Percentiles rank a stretch among this genome's conserved stretches.
phyloP scores from a whole-genome alignment of 73 alveolate genomes.

The Tetrahymena borealis region DNA sequence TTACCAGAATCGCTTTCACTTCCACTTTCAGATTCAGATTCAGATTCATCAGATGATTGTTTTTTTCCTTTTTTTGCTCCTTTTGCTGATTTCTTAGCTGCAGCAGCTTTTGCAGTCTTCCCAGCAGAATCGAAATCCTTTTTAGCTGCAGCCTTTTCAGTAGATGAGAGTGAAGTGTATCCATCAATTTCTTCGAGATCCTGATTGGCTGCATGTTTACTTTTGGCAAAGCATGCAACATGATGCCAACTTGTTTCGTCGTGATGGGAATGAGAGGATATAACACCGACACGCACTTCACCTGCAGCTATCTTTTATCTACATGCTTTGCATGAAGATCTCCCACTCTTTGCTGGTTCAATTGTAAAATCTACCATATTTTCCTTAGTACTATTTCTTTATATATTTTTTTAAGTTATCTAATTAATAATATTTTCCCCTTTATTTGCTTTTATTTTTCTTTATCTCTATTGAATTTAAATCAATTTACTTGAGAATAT shows the following conservation, averaged over 20 bases:
- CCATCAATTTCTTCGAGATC: background rate
- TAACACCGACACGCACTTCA: background rate
- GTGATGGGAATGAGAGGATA: background rate
- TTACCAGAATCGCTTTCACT: background rate
- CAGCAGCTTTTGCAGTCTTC: background rate
- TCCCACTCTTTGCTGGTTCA: background rate
- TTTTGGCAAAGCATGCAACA: background rate
- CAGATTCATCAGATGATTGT: background rate
- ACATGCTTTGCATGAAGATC: background rate
- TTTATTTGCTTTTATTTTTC: background rate
- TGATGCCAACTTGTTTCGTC: background rate
- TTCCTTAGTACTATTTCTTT: background rate
- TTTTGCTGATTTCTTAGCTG: no score
- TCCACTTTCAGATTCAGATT: background rate
- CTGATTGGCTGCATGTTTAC: background rate
- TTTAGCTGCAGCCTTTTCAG: background rate
- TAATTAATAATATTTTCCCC: background rate
- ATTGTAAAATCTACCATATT: background rate
- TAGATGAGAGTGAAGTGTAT: background rate
- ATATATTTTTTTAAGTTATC: background rate
- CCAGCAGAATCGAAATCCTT: background rate
- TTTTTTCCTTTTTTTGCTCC: background rate
- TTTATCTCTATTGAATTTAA: no score
- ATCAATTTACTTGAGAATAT: no score
- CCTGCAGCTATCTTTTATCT: background rate